A percentile compares a stretch with the other conserved stretches of the same genome.
These are phyloP conservation scores for Sporothrix inflata DNA, from an alignment of 2,329 filamentous ascomycete genomes.

Conservation along the genomic window DNA sequence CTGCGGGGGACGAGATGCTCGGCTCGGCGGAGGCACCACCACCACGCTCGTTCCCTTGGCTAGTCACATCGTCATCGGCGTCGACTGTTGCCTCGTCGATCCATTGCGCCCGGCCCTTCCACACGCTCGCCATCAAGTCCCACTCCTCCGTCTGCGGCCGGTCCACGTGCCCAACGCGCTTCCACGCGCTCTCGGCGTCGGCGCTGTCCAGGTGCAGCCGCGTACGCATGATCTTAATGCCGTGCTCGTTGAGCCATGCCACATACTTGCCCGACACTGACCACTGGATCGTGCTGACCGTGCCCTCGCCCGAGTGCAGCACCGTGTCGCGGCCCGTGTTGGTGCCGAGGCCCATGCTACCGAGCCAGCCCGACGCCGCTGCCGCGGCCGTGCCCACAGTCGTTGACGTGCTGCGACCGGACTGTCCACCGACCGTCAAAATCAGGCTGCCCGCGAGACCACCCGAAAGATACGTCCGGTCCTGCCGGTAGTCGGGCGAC, in stretches of 20 bases:
- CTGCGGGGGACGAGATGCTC: conserved; percentile 45
- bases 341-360: conserved; percentile 77
- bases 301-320: conserved; percentile 88
- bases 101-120: conserved; percentile 93
- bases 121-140: conserved; percentile 95
- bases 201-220: conserved; percentile 77
- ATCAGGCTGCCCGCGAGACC: conserved; percentile 87
- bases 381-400: conserved; percentile 82
- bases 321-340: conserved; percentile 83
- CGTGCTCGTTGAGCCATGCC: conserved; percentile 94
- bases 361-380: conserved; percentile 86
- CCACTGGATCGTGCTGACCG: conserved; percentile 92
- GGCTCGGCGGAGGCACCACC: conserved; percentile 37
- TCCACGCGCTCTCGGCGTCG: conserved; percentile 87
- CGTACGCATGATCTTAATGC: conserved; percentile 96
- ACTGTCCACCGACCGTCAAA: conserved; percentile 77
- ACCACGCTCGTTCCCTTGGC: conserved; percentile 28
- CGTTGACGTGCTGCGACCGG: conserved; percentile 83
- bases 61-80: conserved; percentile 61
- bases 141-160: conserved; percentile 83
- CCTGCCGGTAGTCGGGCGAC: conserved; percentile 92
- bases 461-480: conserved; percentile 87
- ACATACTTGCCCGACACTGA: conserved; percentile 90
- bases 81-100: conserved; percentile 84
- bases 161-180: conserved; percentile 88